Percentiles rank a stretch among this genome's conserved stretches.
These are phyloP conservation scores for Globisporangium cystogenes DNA, from an alignment of 352 stramenopile species.

Conservation along the genomic window DNA sequence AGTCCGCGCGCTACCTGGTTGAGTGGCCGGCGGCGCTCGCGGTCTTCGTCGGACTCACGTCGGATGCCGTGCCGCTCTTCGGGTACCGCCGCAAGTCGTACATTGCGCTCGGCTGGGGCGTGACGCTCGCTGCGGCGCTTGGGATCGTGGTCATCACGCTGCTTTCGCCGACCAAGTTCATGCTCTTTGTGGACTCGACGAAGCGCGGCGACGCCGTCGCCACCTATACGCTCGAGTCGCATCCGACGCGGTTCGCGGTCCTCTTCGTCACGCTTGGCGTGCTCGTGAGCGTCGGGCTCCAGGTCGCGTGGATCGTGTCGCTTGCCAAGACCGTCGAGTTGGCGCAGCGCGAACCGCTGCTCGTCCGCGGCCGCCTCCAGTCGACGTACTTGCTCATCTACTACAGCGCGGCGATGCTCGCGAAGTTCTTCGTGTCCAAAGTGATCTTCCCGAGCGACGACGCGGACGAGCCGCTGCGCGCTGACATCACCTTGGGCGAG, in stretches of 20 bases:
- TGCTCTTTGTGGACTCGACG: slow-evolving; percentile 10
- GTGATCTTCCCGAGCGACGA: slow-evolving; percentile 18
- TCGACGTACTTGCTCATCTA: slow-evolving; percentile 34
- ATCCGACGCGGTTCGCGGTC: slow-evolving; percentile 12
- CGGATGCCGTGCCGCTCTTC: slow-evolving; percentile 75
- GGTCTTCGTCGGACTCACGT: slow-evolving; percentile 81
- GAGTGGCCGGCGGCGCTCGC: slow-evolving; percentile 71
- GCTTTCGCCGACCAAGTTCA: slow-evolving; percentile 11
- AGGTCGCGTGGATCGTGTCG: slow-evolving; percentile 35
- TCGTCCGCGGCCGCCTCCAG: slow-evolving; percentile 39
- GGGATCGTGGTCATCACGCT: slow-evolving; percentile 14
- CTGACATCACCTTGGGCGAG: slow-evolving; percentile 18
- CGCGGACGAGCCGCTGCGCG: slow-evolving; percentile 10
- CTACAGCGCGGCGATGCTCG: slow-evolving; percentile 22
- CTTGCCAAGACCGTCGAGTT: slow-evolving; percentile 43
- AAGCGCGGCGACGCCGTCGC: slow-evolving; percentile 10
- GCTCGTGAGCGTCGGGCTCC: slow-evolving; percentile 23
- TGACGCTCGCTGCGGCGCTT: slow-evolving; percentile 21
- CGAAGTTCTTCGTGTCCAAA: slow-evolving; percentile 21
- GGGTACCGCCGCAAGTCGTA: slow-evolving; percentile 85
- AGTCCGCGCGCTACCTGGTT: slow-evolving; percentile 27
- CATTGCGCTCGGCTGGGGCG: slow-evolving; percentile 70
- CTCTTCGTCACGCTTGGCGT: slow-evolving; percentile 30
- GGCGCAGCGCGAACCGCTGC: slow-evolving; percentile 43
- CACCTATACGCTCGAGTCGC: slow-evolving; percentile 9